Evolutionary conservation across 805 yeast genomes (phyloP).

Genomic region (Wickerhamomyces bovis): DNA sequence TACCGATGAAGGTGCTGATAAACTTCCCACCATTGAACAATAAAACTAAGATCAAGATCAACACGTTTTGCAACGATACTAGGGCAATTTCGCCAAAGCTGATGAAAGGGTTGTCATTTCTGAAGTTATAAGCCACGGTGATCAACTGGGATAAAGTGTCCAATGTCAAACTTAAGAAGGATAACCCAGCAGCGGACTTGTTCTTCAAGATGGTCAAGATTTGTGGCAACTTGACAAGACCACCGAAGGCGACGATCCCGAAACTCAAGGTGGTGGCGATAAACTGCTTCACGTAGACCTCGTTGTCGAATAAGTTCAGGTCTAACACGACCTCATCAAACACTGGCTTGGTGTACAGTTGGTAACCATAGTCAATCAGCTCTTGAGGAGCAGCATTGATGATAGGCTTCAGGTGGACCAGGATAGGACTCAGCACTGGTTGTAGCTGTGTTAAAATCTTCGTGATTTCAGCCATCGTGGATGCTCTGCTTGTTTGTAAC

Average conservation of each 20-base stretch:
- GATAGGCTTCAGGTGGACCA: conserved; percentile 15
- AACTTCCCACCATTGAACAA: conserved; percentile 11
- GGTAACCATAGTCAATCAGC: conserved; percentile 19
- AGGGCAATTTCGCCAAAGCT: conserved; percentile 35
- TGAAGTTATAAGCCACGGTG: conserved; percentile 30
- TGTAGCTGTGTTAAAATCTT: conserved; percentile 6
- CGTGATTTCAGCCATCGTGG: background rate
- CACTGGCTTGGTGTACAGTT: conserved; percentile 22
- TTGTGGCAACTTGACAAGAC: conserved; percentile 37
- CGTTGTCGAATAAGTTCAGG: conserved; percentile 19
- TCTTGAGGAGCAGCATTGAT: conserved; percentile 16
- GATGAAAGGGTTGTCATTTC: conserved; percentile 29
- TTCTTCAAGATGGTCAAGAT: conserved; percentile 28
- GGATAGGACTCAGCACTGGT: conserved; percentile 16
- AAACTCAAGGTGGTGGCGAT: conserved; percentile 29
- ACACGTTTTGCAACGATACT: conserved; percentile 30
- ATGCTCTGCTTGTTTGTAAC: background rate
- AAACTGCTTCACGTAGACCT: conserved; percentile 24
- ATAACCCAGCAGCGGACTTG: conserved; percentile 30
- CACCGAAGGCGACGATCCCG: conserved; percentile 31
- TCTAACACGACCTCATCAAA: conserved; percentile 24
- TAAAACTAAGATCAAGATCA: conserved; percentile 27
- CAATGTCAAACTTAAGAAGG: conserved; percentile 26
- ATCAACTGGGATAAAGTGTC: conserved; percentile 30
- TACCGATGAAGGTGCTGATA: conserved; percentile 15